Base-by-base conservation (phyloP, 1,284 basidiomycete species). In the Melampsora americana region DNA sequence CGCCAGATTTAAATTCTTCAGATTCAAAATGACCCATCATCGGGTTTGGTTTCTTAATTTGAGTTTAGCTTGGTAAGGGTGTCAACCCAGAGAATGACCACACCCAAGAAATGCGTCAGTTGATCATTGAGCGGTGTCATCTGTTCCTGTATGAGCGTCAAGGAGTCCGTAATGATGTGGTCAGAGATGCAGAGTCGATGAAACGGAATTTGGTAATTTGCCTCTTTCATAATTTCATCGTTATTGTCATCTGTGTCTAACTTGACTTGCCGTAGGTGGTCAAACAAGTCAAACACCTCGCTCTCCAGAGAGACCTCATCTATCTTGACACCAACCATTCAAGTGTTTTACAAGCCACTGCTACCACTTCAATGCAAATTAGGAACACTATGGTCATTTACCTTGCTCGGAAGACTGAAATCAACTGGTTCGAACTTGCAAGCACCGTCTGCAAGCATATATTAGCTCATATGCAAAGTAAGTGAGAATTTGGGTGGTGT, bases 351-450 rank as follows among this genome's bases (percentile, higher is more conserved):
- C 39, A 69, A 42, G 66, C 74, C 53, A 69, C 74, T 18, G 74
- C 74, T 20, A 59, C 74, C n/a, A 66, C 74, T 39, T 30, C 74
- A 4, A 64, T 76, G 66, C 66, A 76, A 53, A n/a, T 32, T 18
- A 35, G 60, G 11, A 65, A 56, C 60, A 50, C 44, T 11, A 69
- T 81, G 61, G 71, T 79, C 18, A 60, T 83, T 46, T 80, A 81
- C 67, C 74, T 83, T 23, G 80, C 81, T 1, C 66, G 75, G 7
- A 79, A 81, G 66, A 78, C 80, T 74, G 81, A 83, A 46, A 75
- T 83, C 7, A 81, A 83, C 77, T 82, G 80, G 78, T 82, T 83
- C 67, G 82, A 82, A 69, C 81, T 82, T n/a, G 81, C 81, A 0
- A 78, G 78, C 2, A 79, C 81, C 28, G 78, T 82, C 32, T 79